A percentile compares a stretch with the other conserved stretches of the same genome.
phyloP scores from a whole-genome alignment of 2,329 filamentous ascomycete genomes.

The Colletotrichum sp. region DNA sequence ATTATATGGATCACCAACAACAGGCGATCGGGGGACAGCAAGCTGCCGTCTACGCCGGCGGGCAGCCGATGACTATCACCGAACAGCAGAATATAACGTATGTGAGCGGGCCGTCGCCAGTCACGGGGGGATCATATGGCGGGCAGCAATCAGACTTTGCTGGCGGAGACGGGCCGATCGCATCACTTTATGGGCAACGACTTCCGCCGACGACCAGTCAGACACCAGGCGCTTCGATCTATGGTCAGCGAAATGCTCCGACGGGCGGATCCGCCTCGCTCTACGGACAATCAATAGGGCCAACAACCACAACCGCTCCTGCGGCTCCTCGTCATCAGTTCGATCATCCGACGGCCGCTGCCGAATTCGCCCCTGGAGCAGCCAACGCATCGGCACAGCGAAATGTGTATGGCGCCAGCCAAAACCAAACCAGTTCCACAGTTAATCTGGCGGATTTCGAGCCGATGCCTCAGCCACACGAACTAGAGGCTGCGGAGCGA shows the following conservation, averaged over 20 bases:
- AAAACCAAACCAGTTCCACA: slow-evolving; percentile 7
- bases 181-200: neutral
- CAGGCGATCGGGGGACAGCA: neutral
- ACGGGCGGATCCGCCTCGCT: neutral
- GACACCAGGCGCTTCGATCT: neutral
- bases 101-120: neutral
- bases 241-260: neutral
- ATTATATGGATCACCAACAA: neutral
- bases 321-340: slow-evolving; percentile 7
- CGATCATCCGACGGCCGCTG: neutral
- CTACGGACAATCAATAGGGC: neutral
- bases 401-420: neutral
- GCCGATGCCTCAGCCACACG: slow-evolving; percentile 9
- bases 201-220: neutral
- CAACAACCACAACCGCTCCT: neutral
- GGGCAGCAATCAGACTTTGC: neutral
- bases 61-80: neutral
- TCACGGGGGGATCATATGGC: neutral
- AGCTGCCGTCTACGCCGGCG: neutral
- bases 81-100: neutral
- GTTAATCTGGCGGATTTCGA: slow-evolving; percentile 10
- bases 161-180: neutral
- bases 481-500: slow-evolving; percentile 12
- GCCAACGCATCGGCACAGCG: neutral
- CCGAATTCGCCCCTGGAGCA: slow-evolving; percentile 8